A percentile compares a stretch with the other conserved stretches of the same genome.
phyloP scores from a whole-genome alignment of 805 yeast species.

The Brettanomyces nanus region DNA sequence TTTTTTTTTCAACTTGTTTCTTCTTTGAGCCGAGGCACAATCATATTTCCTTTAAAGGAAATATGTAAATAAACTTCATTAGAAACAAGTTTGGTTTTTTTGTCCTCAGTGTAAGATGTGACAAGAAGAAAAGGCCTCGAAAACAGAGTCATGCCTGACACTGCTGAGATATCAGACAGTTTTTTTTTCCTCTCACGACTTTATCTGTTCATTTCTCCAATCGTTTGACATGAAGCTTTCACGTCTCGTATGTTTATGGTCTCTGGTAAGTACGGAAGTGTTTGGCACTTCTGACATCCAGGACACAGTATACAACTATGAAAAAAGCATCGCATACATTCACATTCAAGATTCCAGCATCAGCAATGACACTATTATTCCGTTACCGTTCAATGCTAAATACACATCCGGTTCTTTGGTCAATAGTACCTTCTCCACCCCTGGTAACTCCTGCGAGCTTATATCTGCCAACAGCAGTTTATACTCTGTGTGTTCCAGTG shows the following conservation, averaged over 20 bases:
- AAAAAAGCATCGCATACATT: constrained; percentile 23
- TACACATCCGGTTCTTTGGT: constrained; percentile 16
- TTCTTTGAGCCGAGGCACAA: no score
- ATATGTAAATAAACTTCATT: no score
- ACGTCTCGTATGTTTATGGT: not conserved
- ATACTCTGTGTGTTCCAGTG: constrained; percentile 19
- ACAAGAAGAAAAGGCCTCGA: no score
- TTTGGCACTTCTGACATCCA: constrained; percentile 1
- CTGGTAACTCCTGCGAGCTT: constrained; percentile 16
- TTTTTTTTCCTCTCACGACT: no score
- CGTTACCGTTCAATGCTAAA: constrained; percentile 20
- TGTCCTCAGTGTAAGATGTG: no score
- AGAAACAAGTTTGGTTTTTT: no score
- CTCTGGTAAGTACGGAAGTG: not conserved
- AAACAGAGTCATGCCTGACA: no score
- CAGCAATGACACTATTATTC: constrained; percentile 12
- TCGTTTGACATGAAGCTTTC: not conserved
- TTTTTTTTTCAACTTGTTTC: no score
- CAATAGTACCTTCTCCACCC: constrained; percentile 12
- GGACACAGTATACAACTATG: constrained; percentile 25
- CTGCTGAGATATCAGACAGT: no score
- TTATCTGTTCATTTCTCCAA: not conserved
- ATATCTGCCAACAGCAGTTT: constrained; percentile 12
- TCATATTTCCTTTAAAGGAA: no score
- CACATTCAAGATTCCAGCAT: constrained; percentile 11